Percentiles rank a stretch among this genome's conserved stretches.
phyloP scores from a whole-genome alignment of 176 grass and related monocot species.

The Paspalum notatum region DNA sequence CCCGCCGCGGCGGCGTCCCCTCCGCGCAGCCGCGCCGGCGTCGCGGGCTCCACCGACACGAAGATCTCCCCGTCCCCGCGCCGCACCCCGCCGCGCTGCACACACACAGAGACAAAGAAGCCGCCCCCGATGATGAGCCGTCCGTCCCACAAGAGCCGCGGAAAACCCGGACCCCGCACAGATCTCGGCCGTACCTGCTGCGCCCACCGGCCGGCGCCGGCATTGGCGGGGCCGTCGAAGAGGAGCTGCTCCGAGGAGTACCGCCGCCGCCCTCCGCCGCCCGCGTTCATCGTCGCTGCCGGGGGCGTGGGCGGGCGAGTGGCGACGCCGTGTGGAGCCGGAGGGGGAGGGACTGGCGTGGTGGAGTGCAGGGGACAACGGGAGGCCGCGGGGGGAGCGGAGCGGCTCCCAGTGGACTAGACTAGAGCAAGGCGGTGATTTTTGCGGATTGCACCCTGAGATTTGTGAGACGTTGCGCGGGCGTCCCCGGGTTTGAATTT shows the following conservation, averaged over 20 bases:
- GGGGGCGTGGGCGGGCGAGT: slow-evolving; percentile 1
- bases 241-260: slow-evolving; percentile 84
- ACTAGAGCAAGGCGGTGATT: neutral
- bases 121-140: slow-evolving; percentile 22
- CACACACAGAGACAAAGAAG: slow-evolving; percentile 27
- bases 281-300: slow-evolving; percentile 58
- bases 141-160: neutral
- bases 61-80: slow-evolving; percentile 76
- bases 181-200: slow-evolving; percentile 55
- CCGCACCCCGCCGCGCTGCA: slow-evolving; percentile 55
- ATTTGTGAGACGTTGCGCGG: neutral
- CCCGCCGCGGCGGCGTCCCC: slow-evolving; percentile 45
- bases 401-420: neutral
- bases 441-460: slow-evolving; percentile 34
- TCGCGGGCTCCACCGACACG: slow-evolving; percentile 70
- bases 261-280: slow-evolving; percentile 44
- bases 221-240: slow-evolving; percentile 59
- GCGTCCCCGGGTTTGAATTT: slow-evolving; percentile 54
- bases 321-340: slow-evolving; percentile 14
- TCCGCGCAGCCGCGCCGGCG: slow-evolving; percentile 57
- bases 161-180: slow-evolving; percentile 36
- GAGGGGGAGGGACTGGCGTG: neutral
- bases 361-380: slow-evolving; percentile 32
- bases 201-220: slow-evolving; percentile 56
- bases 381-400: slow-evolving; percentile 28